Base-by-base conservation (phyloP, 2,329 filamentous ascomycete species). In the Trichoderma sp. region DNA sequence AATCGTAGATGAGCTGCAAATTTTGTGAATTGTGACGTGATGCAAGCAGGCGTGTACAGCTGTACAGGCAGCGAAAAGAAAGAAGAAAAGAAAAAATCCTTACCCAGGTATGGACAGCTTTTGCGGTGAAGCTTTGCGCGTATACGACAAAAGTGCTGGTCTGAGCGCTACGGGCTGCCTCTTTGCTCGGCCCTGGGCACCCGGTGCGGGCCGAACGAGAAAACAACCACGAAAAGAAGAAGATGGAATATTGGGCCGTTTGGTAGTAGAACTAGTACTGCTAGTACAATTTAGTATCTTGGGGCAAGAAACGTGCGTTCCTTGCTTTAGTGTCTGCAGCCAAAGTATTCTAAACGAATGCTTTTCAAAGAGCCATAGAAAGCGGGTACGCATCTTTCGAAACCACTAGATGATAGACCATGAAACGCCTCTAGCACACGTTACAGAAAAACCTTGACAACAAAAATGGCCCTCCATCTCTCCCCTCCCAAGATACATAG, bases 131-230 rank as follows among this genome's bases (percentile, higher is more conserved):
- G 16, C 19, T 24, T 27, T 31, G 52, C 47, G 47, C 19, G 40
- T 43, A 43, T 43, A 43, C 40, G 40, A 43, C 14, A 19, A 43
- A 47, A 13, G n/a, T 49, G 40, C 16, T 24, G 52, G 52, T 27
- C 27, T 55, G 24, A 16, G 52, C 21, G 27, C 59, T 52, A 53
- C 56, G 56, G 61, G 61, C 61, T 64, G 61, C 61, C 61, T 64
- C 61, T 56, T 61, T 64, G 8, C 10, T 29, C 52, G 33, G 24
- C 33, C 33, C 27, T 35, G 33, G 61, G 49, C 49, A 56, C 33
- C 37, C 24, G 8, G 33, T 35, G 61, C 55, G 53, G 33, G 33
- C 53, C 14, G 27, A 56, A 29, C 27, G 24, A 53, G 27, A 56
- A 31, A 11, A 8, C 7, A 31, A 11, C 10, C 10, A 6, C 0